Base-by-base conservation (phyloP, 208 protist species). In the Acanthamoeba castellanii region DNA sequence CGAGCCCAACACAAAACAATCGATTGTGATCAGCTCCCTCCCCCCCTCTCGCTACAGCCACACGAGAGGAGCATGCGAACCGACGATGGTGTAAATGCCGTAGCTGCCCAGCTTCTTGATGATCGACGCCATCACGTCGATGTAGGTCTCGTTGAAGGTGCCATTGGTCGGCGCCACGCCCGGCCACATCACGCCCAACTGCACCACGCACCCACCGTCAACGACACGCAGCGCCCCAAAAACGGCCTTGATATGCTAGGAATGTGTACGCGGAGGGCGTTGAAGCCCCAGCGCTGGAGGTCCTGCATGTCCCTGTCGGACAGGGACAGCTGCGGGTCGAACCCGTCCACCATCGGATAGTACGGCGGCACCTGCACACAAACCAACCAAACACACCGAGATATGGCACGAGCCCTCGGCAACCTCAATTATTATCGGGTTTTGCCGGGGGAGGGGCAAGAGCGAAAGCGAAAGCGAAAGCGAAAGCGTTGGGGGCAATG, bases 101-200 rank as follows among this genome's bases (percentile, higher is more conserved):
- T 88, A 34, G 13, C 50, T 30, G 64, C 42, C 88, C 16, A 97
- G 52, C 27, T 78, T 42, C 20, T 96, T 57, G 11, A 97, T 70
- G 0, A 97, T 13, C 6, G n/a, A 50, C 9, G 59, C n/a, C 96
- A 97, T 97, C 0, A 76, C 59, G 7, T 88, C 27, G 16, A 97
- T 34, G 88, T 97, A 97, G 6, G 95, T 96, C 37, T 93, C 64
- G 76, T 97, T 96, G 37, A 87, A 96, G 9, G 64, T 74, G 9
- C 68, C 70, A 34, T 88, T 89, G 22, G 74, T 92, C 25, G 96
- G 96, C 32, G 95, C 74, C 13, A 97, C 96, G n/a, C 96, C 96
- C 16, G 95, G 96, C 96, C 96, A 97, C 95, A 96, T 96, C 3
- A 96, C 88, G 25, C 95, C 95, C 52, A 96, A 66, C 87, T 87